A percentile compares a stretch with the other conserved stretches of the same genome.
phyloP scores from a whole-genome alignment of 1,139 yeast species.

The Kodamaea sp. region DNA sequence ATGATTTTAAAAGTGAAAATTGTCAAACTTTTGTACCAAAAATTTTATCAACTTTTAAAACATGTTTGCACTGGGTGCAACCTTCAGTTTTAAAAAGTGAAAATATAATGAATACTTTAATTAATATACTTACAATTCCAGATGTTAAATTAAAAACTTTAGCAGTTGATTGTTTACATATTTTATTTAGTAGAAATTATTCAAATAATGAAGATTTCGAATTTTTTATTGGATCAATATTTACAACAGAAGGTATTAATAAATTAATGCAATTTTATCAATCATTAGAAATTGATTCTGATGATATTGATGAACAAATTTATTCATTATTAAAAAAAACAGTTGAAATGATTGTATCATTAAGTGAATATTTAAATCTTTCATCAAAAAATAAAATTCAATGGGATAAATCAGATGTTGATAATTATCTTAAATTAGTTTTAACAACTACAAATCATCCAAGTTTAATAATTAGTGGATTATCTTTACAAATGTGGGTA shows the following conservation, averaged over 20 bases:
- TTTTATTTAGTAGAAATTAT: constrained; percentile 80
- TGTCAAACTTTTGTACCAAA: constrained; percentile 56
- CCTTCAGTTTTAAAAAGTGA: constrained; percentile 69
- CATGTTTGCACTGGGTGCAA: constrained; percentile 88
- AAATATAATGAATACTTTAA: constrained; percentile 63
- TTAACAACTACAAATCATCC: constrained; percentile 79
- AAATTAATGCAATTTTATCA: constrained; percentile 65
- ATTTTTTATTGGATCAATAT: constrained; percentile 75
- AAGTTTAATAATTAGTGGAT: constrained; percentile 84
- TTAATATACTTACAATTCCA: constrained; percentile 56
- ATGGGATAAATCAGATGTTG: constrained; percentile 54
- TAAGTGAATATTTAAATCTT: constrained; percentile 70
- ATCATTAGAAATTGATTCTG: constrained; percentile 61
- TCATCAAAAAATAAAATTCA: constrained; percentile 36
- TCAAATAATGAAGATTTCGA: constrained; percentile 68
- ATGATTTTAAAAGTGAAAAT: constrained; percentile 32
- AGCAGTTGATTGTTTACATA: constrained; percentile 89
- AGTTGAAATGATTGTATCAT: constrained; percentile 89
- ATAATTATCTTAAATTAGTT: constrained; percentile 67
- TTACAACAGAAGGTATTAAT: constrained; percentile 65
- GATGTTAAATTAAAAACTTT: constrained; percentile 69
- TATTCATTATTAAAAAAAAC: constrained; percentile 83
- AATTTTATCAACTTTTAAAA: constrained; percentile 76
- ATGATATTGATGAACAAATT: constrained; percentile 71
- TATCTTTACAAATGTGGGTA: constrained; percentile 94